Base-by-base conservation (phyloP, 192 early-diverging fungal genomes). In the Backusella mclennaniae region DNA sequence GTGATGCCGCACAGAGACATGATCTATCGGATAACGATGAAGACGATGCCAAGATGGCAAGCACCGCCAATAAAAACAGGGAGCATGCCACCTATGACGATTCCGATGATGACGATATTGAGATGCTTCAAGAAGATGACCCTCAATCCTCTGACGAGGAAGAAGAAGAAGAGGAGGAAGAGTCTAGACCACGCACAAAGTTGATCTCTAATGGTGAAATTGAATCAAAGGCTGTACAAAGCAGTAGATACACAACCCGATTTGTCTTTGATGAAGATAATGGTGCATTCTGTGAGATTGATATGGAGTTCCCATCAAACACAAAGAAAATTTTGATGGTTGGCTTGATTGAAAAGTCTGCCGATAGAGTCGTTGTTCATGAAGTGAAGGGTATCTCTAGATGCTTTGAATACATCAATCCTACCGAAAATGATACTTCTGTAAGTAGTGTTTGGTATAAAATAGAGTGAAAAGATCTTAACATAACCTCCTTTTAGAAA, bases 291-390 rank as follows among this genome's bases (percentile, higher is more conserved):
- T 94, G 92, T 76, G 93, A 97, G 77, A 82, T 97, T 44, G 90
- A 92, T 74, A 82, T 99, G 86, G 80, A 83, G 82, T 98, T 98
- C 87, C 87, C 94, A 21, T 92, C 96, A 5, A 87, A 90, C 49
- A 95, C 94, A 74, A 93, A 94, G 80, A 99, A 99, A 85, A 83
- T 99, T 79, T 87, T 99, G 53, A 95, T 99, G 95, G 92, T 98
- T 63, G 89, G 89, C 35, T 67, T 99, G 68, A 94, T 91, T 14
- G 94, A 98, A 77, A 81, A 89, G 19, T 93, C 93, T 1, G 91
- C 90, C 77, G 87, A 90, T 21, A 82, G 77, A 4, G 90, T 93
- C 1, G 87, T 99, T 35, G 83, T 99, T 3, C 94, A 91, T 74
- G 96, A 99, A 82, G 90, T 98, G 76, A 85, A 87, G 31, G 93